These are phyloP conservation scores for Kalmusia sp. DNA, from an alignment of 2,329 filamentous ascomycete genomes.

Conservation along the genomic window DNA sequence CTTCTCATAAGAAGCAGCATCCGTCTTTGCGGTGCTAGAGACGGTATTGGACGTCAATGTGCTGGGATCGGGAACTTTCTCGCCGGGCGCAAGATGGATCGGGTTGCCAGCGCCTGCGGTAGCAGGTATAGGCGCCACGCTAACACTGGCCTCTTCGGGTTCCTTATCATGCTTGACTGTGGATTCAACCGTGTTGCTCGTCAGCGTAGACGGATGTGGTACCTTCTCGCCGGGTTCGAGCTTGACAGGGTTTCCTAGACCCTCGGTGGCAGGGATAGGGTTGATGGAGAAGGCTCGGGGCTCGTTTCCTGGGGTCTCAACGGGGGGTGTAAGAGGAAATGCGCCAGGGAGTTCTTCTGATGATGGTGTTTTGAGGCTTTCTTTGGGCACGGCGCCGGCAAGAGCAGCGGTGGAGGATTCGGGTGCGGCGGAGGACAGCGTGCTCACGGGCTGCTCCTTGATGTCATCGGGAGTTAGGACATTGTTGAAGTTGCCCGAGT, in stretches of 20 bases:
- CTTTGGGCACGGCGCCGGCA: constrained; percentile 71
- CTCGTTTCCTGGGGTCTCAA: constrained; percentile 52
- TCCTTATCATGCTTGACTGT: constrained; percentile 49
- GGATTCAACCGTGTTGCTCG: constrained; percentile 73
- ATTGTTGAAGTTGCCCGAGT: constrained; percentile 89
- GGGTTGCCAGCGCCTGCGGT: constrained; percentile 74
- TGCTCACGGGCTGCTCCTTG: constrained; percentile 54
- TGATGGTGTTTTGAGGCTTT: constrained; percentile 44
- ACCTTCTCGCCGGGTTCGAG: constrained; percentile 82
- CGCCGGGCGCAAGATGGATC: constrained; percentile 77
- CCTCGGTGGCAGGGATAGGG: constrained; percentile 65
- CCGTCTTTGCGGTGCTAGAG: constrained; percentile 62
- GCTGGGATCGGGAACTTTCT: constrained; percentile 75
- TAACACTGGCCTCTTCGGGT: constrained; percentile 52
- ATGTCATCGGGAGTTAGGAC: constrained; percentile 81
- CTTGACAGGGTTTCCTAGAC: constrained; percentile 77
- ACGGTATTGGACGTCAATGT: constrained; percentile 74
- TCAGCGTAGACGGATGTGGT: constrained; percentile 70
- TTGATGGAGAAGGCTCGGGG: constrained; percentile 60
- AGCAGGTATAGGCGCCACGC: constrained; percentile 66
- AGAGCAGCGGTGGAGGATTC: constrained; percentile 75
- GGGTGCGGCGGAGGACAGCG: constrained; percentile 73
- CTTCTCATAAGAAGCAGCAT: constrained; percentile 87
- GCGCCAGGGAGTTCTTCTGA: constrained; percentile 63
- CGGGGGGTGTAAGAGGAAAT: constrained; percentile 79